Percentiles rank a stretch among this genome's conserved stretches.
Conservation (phyloP, 1,284 basidiomycete genomes). For the Cryptococcus sp. region DNA sequence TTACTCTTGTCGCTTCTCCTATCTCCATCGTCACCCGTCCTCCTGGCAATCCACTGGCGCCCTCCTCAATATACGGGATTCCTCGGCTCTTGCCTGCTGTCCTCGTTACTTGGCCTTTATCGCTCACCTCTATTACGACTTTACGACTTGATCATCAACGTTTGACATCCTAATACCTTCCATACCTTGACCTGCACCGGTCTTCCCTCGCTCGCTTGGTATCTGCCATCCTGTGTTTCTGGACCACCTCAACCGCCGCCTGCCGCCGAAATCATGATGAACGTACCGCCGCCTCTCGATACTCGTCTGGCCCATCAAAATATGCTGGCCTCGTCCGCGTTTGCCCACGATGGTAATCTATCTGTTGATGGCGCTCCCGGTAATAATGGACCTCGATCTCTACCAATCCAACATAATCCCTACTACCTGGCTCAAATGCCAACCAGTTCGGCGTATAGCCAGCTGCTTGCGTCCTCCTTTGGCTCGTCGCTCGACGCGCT, state of each 20-base stretch:
- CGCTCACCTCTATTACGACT: background rate
- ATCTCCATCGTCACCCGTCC: conserved; percentile 6
- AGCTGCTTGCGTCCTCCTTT: conserved; percentile 20
- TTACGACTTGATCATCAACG: too few species aligned
- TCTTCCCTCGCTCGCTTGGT: background rate
- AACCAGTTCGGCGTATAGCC: conserved; percentile 21
- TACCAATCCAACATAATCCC: conserved; percentile 7
- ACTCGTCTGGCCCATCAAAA: conserved; percentile 2
- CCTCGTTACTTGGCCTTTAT: background rate
- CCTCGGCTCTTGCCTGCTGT: background rate
- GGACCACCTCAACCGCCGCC: background rate
- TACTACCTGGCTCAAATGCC: conserved; percentile 9
- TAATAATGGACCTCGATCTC: background rate
- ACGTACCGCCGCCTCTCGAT: conserved; percentile 3
- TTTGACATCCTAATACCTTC: background rate
- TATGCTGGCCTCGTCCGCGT: conserved; percentile 7
- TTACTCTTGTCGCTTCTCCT: conserved; percentile 2
- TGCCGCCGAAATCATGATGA: background rate
- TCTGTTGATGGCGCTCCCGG: conserved; percentile 8
- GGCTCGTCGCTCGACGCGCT: conserved; percentile 19
- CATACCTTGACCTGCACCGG: background rate
- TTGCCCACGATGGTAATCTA: conserved; percentile 3
- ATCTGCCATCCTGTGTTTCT: background rate
- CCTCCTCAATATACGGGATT: background rate
- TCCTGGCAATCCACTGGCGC: background rate